Conservation (phyloP, 805 yeast species). For the Cyberlindnera japonica region DNA sequence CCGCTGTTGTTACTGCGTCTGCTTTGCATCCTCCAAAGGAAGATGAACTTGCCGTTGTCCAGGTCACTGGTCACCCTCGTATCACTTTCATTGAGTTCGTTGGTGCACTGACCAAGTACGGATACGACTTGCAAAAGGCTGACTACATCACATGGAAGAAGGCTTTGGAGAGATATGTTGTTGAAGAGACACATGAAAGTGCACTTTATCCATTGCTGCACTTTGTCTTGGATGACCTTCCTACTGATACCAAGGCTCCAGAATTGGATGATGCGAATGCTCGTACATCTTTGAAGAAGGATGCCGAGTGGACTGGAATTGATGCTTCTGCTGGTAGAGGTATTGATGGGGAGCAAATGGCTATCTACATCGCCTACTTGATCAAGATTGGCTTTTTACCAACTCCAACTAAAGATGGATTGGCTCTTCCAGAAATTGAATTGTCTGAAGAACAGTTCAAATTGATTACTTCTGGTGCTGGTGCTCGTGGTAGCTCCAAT, state of each 20-base stretch:
- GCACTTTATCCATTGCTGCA: constrained; percentile 93
- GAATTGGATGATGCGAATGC: constrained; percentile 90
- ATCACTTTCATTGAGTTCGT: constrained; percentile 74
- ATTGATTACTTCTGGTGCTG: constrained; percentile 62
- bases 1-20: constrained; percentile 80
- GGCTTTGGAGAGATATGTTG: constrained; percentile 71
- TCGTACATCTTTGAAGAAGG: constrained; percentile 58
- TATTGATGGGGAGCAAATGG: constrained; percentile 61
- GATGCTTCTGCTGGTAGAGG: constrained; percentile 74
- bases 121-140: constrained; percentile 59
- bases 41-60: constrained; percentile 67
- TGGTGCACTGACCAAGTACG: constrained; percentile 60
- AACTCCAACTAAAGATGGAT: constrained; percentile 46
- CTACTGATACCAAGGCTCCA: constrained; percentile 90
- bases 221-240: constrained; percentile 89
- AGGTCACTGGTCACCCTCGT: constrained; percentile 97
- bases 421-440: constrained; percentile 52
- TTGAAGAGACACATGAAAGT: constrained; percentile 68
- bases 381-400: constrained; percentile 77
- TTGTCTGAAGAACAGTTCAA: constrained; percentile 55
- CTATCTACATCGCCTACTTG: constrained; percentile 76
- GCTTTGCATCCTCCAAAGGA: constrained; percentile 69
- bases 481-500: constrained; percentile 66
- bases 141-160: constrained; percentile 80
- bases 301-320: constrained; percentile 57